phyloP scores from a whole-genome alignment of 768 basidiomycete genomes.

The Suillus discolor region DNA sequence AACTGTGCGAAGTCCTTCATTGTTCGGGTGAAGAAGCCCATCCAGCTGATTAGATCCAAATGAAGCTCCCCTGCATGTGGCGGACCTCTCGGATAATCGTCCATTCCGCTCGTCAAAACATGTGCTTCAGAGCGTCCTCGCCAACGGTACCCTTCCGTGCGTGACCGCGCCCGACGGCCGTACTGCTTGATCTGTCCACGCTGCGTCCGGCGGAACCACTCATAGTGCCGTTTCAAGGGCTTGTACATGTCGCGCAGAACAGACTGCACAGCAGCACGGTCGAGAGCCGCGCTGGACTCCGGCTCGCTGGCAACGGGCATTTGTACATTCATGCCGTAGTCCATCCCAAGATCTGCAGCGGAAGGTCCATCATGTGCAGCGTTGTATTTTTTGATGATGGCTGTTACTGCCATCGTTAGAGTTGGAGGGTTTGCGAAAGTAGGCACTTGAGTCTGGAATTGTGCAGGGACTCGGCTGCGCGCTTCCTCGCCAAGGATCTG shows the following conservation, averaged over 20 bases:
- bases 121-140: slow-evolving; percentile 84
- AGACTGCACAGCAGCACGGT: background rate
- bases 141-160: slow-evolving; percentile 93
- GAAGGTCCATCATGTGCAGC: slow-evolving; percentile 47
- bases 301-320: slow-evolving; percentile 42
- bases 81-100: slow-evolving; percentile 92
- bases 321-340: slow-evolving; percentile 56
- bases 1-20: slow-evolving; percentile 91
- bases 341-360: slow-evolving; percentile 68
- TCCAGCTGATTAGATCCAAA: slow-evolving; percentile 92
- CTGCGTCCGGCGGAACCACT: slow-evolving; percentile 96
- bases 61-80: slow-evolving; percentile 93
- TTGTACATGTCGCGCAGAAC: slow-evolving; percentile 74
- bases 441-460: slow-evolving; percentile 94
- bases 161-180: slow-evolving; percentile 78
- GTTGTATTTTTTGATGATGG: slow-evolving; percentile 79
- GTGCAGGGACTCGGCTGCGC: slow-evolving; percentile 86
- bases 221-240: slow-evolving; percentile 87
- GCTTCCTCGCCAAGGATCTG: slow-evolving; percentile 98
- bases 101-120: slow-evolving; percentile 93
- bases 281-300: slow-evolving; percentile 60
- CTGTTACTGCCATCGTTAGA: slow-evolving; percentile 89
- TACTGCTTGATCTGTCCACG: slow-evolving; percentile 94
- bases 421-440: slow-evolving; percentile 96
- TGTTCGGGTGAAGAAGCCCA: slow-evolving; percentile 93